Base-by-base conservation (phyloP, 2,329 filamentous ascomycete genomes). In the Xylogone sp. region DNA sequence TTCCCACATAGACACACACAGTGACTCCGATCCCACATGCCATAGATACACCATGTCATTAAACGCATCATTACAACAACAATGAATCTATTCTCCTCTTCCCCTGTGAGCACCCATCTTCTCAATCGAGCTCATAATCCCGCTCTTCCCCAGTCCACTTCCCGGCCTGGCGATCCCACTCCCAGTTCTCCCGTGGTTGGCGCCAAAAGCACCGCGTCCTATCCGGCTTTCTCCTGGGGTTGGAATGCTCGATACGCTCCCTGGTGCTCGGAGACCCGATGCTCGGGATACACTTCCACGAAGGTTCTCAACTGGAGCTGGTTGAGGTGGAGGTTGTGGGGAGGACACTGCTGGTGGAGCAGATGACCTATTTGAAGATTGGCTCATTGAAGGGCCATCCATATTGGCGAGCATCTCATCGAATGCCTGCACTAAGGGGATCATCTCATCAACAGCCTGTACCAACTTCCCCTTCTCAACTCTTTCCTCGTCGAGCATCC, bases 391-490 rank as follows among this genome's bases (percentile, higher is more conserved):
- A 52, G 59, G 58, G 43, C 46, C 54, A 47, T 64, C 59, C 59
- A 62, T 62, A 43, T 65, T 57, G 52, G 62, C 56, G 45, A 65
- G 51, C 63, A 65, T 62, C 42, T 65, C 57, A 53, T 67, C 68
- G 45, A 73, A 65, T 42, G 59, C 69, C 46, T 76, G 70, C 62
- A 72, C 77, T 67, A 83, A 77, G 70, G 93, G 83, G 71, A 94
- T 86, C 84, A 94, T 88, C 72, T 94, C 89, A 68, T 94, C 89
- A 1, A 90, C 89, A 4, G 90, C 79, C 51, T 84, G 81, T 31
- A 94, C 89, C 39, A 94, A 75, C 70, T 93, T 89, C 49, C 88
- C 87, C 75, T 94, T 93, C 71, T 94, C 89, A 19, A 90, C 80
- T 6, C 89, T 79, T 71, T 94, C 89, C 54, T 79, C 75, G 66